A percentile compares a stretch with the other conserved stretches of the same genome.
Evolutionary conservation across 108 stramenopile species (phyloP).

Genomic region (Pseudonitzschia multistriata): DNA sequence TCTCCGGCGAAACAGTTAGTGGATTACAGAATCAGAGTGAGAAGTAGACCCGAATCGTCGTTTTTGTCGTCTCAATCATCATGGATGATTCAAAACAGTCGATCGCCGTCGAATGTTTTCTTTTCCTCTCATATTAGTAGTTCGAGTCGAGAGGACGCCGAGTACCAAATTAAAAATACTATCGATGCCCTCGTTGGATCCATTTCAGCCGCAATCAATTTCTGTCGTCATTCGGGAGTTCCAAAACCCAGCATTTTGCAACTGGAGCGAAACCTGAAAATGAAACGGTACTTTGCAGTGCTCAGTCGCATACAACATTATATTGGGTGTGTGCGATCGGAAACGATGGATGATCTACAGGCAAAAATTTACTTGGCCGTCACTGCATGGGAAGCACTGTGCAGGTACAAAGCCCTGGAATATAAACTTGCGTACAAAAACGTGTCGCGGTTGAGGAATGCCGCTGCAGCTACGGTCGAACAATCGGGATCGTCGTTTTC

Average conservation of each 20-base stretch:
- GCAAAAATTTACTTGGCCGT: slow-evolving; percentile 31
- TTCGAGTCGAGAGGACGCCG: not conserved
- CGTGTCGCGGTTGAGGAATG: slow-evolving; percentile 4
- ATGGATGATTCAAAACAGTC: slow-evolving; percentile 1
- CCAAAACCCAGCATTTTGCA: slow-evolving; percentile 30
- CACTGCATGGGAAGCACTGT: slow-evolving; percentile 31
- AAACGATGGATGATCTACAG: slow-evolving; percentile 5
- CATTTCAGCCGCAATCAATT: slow-evolving; percentile 32
- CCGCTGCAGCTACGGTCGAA: not conserved
- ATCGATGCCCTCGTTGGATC: slow-evolving; percentile 32
- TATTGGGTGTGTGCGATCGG: slow-evolving; percentile 22
- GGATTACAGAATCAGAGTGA: not conserved
- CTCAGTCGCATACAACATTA: slow-evolving; percentile 31
- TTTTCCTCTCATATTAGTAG: not conserved
- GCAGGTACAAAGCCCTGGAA: slow-evolving; percentile 31
- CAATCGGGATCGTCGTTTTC: not conserved
- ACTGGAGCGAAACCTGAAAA: slow-evolving; percentile 30
- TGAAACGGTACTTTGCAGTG: slow-evolving; percentile 32
- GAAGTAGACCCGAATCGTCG: not conserved
- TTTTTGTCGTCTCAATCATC: not conserved
- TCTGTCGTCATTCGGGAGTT: slow-evolving; percentile 21
- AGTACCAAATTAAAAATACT: slow-evolving; percentile 30
- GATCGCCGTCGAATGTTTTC: not conserved
- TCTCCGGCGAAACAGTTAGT: not conserved
- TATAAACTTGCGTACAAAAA: slow-evolving; percentile 35